Evolutionary conservation across 495 filamentous ascomycete species (phyloP).

Genomic region (Durotheca rogersii): DNA sequence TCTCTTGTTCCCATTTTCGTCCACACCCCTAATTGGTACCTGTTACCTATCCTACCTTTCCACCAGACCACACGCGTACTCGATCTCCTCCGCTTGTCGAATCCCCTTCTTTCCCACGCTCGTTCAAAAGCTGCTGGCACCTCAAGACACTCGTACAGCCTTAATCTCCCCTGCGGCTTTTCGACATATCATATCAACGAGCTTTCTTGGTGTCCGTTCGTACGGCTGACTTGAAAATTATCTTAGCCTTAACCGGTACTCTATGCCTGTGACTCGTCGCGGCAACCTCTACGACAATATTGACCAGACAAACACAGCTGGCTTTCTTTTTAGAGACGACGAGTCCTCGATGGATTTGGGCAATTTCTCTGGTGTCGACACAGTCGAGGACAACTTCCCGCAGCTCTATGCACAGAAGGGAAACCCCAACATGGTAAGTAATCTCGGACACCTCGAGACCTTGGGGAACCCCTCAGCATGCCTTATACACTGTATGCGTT

Average conservation of each 20-base stretch:
- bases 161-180: too few species aligned
- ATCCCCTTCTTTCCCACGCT: too few species aligned
- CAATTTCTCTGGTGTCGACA: conserved; percentile 71
- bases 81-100: too few species aligned
- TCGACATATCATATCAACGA: too few species aligned
- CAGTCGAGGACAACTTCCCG: conserved; percentile 80
- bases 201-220: too few species aligned
- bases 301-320: conserved; percentile 74
- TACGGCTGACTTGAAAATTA: conserved; percentile 19
- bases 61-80: too few species aligned
- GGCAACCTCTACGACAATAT: conserved; percentile 59
- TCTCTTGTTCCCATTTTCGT: neutral
- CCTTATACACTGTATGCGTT: conserved; percentile 3
- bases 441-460: neutral
- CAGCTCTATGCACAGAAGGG: conserved; percentile 72
- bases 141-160: too few species aligned
- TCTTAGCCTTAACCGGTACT: conserved; percentile 75
- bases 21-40: neutral
- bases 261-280: conserved; percentile 77
- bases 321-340: conserved; percentile 83
- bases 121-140: too few species aligned
- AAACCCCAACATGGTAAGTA: conserved; percentile 68
- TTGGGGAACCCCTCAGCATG: neutral
- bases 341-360: conserved; percentile 58
- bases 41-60: neutral